Base-by-base conservation (phyloP, 2,329 filamentous ascomycete genomes). In the Phyllosticta citrichinensis region DNA sequence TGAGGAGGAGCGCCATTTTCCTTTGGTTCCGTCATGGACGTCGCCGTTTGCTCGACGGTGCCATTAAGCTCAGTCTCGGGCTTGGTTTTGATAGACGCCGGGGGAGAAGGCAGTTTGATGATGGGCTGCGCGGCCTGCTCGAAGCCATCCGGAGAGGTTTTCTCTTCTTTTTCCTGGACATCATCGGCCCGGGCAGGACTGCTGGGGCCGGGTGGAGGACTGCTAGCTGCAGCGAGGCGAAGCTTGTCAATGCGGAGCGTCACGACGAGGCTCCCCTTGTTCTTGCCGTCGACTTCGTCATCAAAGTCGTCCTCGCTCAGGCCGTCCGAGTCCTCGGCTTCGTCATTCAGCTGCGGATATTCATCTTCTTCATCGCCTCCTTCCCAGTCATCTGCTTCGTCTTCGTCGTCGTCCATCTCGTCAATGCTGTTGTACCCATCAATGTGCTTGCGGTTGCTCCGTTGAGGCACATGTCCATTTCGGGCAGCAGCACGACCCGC, bases 321-420 rank as follows among this genome's bases (percentile, higher is more conserved):
- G 60, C 70, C 68, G 24, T 67, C 65, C 65, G 55, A 56, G 5
- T 70, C 71, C 50, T 85, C 82, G n/a, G 86, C 84, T 8, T 82
- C 80, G 9, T 77, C 77, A 40, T 86, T 83, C 3, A 78, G 77
- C 53, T 82, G 82, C 58, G 83, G 79, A 0, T 83, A 82, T 19
- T 87, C 79, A 58, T 89, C 86, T 5, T 86, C 86, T 25, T 86
- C 87, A 62, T 91, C 88, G 11, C 86, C 88, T 57, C 87, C 87
- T 53, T 91, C 87, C 70, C 85, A 89, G 65, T 89, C 87, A 63
- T 84, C 86, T 5, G 75, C 80, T 58, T 87, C 87, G 6, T 85
- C 86, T 52, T 83, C 84, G 9, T 89, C 84, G 9, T 89, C 87
- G 14, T 89, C 84, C 71, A 79, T 84, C 68, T 84, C 81, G 67